Evolutionary conservation across 148 eudicot genomes (phyloP), one percentile per base, ranked within the genome.

Genomic region (Fagopyrum esculentum): DNA sequence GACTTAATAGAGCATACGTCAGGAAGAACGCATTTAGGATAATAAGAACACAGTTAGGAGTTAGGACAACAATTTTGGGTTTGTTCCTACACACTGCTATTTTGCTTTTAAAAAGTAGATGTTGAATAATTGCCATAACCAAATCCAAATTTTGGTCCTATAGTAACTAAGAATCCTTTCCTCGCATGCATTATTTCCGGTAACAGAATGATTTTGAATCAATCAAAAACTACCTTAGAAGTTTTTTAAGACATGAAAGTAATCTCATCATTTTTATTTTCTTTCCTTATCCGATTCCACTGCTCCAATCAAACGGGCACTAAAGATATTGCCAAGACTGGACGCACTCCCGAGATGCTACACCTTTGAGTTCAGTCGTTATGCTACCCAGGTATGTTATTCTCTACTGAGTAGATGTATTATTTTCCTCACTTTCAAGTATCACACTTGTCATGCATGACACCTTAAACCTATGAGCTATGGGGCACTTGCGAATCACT

Each of bases 291-390:
- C n/a, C n/a, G n/a, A n/a, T n/a, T n/a, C n/a, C n/a, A n/a, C n/a
- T n/a, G n/a, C n/a, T n/a, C n/a, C n/a, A n/a, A n/a, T n/a, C n/a
- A n/a, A n/a, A n/a, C n/a, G n/a, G n/a, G n/a, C n/a, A n/a, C n/a
- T 78, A 85, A 89, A 63, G 97, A 92, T 81, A 95, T 95, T 29
- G 87, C 90, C 57, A 95, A 95, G 85, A 95, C 92, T 83, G 99
- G 99, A 10, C 97, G 97, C 55, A 92, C 97, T n/a, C 97, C 71
- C 99, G 92, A 84, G 99, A 95, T 82, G 99, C 99, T 57, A 95
- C 99, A 69, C 99, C 99, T 72, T 95, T 94, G 98, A 90, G 81
- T 95, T 95, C 75, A 90, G 99, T 52, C 97, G 99, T 69, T 95
- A 92, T 80, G 88, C 96, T 61, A 92, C 93, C 48, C 99, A 95